phyloP scores from a whole-genome alignment of 768 basidiomycete genomes.

The Lactarius hatsudake region DNA sequence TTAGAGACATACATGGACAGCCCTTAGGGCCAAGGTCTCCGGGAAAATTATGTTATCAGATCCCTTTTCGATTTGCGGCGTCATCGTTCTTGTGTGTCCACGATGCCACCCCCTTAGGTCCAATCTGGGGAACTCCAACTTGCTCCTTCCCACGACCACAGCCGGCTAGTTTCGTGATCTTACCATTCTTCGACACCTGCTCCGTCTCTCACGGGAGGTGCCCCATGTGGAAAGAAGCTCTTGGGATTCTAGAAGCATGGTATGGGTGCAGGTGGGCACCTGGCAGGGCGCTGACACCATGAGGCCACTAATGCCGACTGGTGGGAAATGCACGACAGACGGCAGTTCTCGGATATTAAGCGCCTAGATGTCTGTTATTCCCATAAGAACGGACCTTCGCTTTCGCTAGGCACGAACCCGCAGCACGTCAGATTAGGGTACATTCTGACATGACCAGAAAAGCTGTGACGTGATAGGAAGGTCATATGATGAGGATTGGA shows the following conservation, averaged over 20 bases:
- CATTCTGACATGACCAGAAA: slow-evolving; percentile 4
- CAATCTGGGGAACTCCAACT: neutral
- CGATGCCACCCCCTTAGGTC: neutral
- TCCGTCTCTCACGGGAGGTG: slow-evolving; percentile 22
- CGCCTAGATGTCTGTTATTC: slow-evolving; percentile 10
- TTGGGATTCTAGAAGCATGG: slow-evolving; percentile 20
- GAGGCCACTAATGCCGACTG: slow-evolving; percentile 23
- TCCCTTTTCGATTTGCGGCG: slow-evolving; percentile 9
- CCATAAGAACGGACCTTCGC: slow-evolving; percentile 3
- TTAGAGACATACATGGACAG: neutral
- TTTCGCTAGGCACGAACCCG: slow-evolving; percentile 11
- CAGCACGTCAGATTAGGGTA: slow-evolving; percentile 9
- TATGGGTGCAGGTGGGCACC: slow-evolving; percentile 14
- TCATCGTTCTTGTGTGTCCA: neutral
- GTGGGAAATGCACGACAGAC: slow-evolving; percentile 19
- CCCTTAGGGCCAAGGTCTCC: slow-evolving; percentile 5
- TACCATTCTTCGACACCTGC: slow-evolving; percentile 1
- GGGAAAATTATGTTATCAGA: slow-evolving; percentile 19
- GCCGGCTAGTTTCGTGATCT: slow-evolving; percentile 11
- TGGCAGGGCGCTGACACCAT: slow-evolving; percentile 23
- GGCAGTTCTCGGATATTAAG: slow-evolving; percentile 9
- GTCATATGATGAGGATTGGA: slow-evolving; percentile 18
- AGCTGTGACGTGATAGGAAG: slow-evolving; percentile 22
- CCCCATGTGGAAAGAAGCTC: slow-evolving; percentile 24
- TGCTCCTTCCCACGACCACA: slow-evolving; percentile 8